phyloP scores from a whole-genome alignment of 495 filamentous ascomycete genomes.

The Choiromyces venosus region DNA sequence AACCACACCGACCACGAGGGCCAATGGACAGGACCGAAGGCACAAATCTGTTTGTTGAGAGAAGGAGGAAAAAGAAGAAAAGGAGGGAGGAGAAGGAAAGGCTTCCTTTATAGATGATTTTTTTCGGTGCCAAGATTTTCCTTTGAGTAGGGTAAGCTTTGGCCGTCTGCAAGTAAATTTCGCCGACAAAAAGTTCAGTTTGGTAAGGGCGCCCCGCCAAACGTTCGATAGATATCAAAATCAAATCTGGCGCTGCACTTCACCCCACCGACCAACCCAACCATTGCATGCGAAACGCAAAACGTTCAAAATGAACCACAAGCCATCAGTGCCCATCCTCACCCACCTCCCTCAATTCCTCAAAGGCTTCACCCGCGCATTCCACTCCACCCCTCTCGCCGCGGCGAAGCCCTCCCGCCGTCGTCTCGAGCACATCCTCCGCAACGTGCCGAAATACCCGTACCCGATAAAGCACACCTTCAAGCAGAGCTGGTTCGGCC shows the following conservation, averaged over 20 bases:
- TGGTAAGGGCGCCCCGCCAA: slow-evolving; percentile 14
- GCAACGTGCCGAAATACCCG: slow-evolving; percentile 66
- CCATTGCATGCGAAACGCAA: background rate
- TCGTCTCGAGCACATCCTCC: slow-evolving; percentile 41
- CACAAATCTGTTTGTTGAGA: slow-evolving; percentile 17
- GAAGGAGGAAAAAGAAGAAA: background rate
- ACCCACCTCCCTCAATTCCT: slow-evolving; percentile 33
- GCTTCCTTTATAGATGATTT: background rate
- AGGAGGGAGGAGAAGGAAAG: background rate
- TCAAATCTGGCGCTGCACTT: slow-evolving; percentile 34
- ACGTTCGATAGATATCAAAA: background rate
- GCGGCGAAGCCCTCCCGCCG: slow-evolving; percentile 45
- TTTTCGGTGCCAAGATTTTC: background rate
- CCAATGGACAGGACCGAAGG: slow-evolving; percentile 12
- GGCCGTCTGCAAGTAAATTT: background rate
- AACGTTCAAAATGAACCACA: background rate
- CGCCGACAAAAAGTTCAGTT: slow-evolving; percentile 2
- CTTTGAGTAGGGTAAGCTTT: background rate
- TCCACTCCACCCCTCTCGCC: slow-evolving; percentile 28
- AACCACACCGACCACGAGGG: slow-evolving; percentile 13
- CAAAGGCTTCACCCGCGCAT: slow-evolving; percentile 24
- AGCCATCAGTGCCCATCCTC: slow-evolving; percentile 21
- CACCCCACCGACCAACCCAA: slow-evolving; percentile 32
- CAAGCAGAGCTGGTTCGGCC: slow-evolving; percentile 81
- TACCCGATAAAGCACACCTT: slow-evolving; percentile 71